Conservation (phyloP, 768 basidiomycete genomes). For the Collybia mongolica region DNA sequence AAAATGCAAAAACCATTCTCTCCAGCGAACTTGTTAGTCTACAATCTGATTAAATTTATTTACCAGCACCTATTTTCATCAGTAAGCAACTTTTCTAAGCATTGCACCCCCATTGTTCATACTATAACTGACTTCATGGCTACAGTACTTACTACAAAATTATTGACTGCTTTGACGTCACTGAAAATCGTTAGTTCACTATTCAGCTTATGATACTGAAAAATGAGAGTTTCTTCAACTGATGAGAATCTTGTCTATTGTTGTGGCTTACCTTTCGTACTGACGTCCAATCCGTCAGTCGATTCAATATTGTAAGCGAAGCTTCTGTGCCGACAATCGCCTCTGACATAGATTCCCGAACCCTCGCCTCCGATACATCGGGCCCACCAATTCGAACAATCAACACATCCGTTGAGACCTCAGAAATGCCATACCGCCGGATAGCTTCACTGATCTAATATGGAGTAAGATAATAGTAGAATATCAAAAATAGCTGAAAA, state of each 20-base stretch:
- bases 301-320: constrained; percentile 40
- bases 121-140: constrained; percentile 57
- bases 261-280: constrained; percentile 65
- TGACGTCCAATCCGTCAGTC: constrained; percentile 66
- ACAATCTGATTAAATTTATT: no score
- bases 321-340: constrained; percentile 59
- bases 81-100: no score
- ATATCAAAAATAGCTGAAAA: background rate
- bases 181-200: constrained; percentile 42
- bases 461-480: background rate
- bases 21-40: no score
- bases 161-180: constrained; percentile 44
- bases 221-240: background rate
- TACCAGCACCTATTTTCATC: no score
- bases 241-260: background rate
- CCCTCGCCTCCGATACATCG: constrained; percentile 27
- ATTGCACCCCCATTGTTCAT: no score
- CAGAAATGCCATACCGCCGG: constrained; percentile 80
- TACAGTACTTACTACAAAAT: constrained; percentile 73
- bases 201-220: constrained; percentile 71
- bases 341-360: constrained; percentile 51
- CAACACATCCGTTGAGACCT: constrained; percentile 59
- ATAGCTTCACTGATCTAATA: constrained; percentile 85
- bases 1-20: no score
- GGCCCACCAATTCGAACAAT: constrained; percentile 65